A percentile compares a stretch with the other conserved stretches of the same genome.
phyloP scores from a whole-genome alignment of 345 rosid genomes.

The Cardiospermum halicacabum region DNA sequence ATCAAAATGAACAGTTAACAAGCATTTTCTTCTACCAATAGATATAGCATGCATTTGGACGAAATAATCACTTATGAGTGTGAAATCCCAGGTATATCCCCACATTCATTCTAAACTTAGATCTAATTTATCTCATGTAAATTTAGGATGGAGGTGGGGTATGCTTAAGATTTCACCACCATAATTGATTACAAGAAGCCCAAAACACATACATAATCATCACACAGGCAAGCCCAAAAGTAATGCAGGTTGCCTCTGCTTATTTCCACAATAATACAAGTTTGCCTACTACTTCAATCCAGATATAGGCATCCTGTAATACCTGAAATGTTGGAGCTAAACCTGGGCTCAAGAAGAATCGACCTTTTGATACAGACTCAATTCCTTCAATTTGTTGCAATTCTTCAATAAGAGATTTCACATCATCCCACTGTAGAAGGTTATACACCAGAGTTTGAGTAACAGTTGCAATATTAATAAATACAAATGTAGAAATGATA shows the following conservation, averaged over 20 bases:
- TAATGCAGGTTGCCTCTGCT: background rate
- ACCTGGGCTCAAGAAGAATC: slow-evolving; percentile 87
- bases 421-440: slow-evolving; percentile 82
- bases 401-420: slow-evolving; percentile 77
- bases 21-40: background rate
- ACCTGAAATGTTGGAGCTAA: slow-evolving; percentile 98
- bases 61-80: no score
- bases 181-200: no score
- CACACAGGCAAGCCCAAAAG: background rate
- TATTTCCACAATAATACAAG: background rate
- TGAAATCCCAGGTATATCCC: no score
- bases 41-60: no score
- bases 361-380: slow-evolving; percentile 75
- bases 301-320: slow-evolving; percentile 12
- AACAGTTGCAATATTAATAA: slow-evolving; percentile 4
- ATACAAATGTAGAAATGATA: background rate
- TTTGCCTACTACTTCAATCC: background rate
- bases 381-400: slow-evolving; percentile 71
- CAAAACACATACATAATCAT: background rate
- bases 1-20: background rate
- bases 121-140: no score
- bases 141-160: no score
- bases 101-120: no score
- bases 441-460: slow-evolving; percentile 10
- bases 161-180: no score